Evolutionary conservation across 2,329 filamentous ascomycete genomes (phyloP).

Genomic region (Clonostachys chloroleuca): DNA sequence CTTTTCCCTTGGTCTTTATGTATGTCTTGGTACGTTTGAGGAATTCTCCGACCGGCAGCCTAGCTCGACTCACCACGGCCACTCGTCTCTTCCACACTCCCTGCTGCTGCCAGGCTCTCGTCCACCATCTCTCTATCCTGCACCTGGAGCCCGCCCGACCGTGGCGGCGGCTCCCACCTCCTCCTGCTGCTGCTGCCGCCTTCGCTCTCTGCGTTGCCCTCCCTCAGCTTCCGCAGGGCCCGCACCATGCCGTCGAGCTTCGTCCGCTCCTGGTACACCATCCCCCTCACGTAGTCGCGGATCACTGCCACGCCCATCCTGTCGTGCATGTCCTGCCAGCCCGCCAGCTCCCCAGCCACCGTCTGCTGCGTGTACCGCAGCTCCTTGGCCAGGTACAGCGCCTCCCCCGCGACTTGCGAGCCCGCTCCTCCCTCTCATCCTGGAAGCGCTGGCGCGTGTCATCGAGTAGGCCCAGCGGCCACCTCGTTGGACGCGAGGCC

Average conservation of each 20-base stretch:
- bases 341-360: slow-evolving; percentile 85
- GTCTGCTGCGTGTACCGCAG: slow-evolving; percentile 90
- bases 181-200: slow-evolving; percentile 1
- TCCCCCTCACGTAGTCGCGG: slow-evolving; percentile 68
- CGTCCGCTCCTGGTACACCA: slow-evolving; percentile 76
- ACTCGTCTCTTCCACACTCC: slow-evolving; percentile 7
- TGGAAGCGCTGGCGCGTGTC: slow-evolving; percentile 80
- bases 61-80: slow-evolving; percentile 9
- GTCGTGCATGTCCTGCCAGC: slow-evolving; percentile 89
- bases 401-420: slow-evolving; percentile 65
- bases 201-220: slow-evolving; percentile 3
- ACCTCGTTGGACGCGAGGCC: slow-evolving; percentile 68
- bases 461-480: slow-evolving; percentile 79
- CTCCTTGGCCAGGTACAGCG: slow-evolving; percentile 72
- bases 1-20: too few relatives aligned
- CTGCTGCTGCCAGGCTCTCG: slow-evolving; percentile 5
- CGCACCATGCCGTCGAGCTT: slow-evolving; percentile 76
- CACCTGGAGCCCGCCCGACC: slow-evolving; percentile 1
- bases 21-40: too few relatives aligned
- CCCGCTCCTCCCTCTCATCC: slow-evolving; percentile 80
- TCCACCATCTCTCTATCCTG: slow-evolving; percentile 8
- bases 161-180: background rate
- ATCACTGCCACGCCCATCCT: slow-evolving; percentile 71
- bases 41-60: too few relatives aligned
- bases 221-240: slow-evolving; percentile 62